Evolutionary conservation across 345 rosid genomes (phyloP), one percentile per base, ranked within the genome.

Genomic region (Salix suchowensis): DNA sequence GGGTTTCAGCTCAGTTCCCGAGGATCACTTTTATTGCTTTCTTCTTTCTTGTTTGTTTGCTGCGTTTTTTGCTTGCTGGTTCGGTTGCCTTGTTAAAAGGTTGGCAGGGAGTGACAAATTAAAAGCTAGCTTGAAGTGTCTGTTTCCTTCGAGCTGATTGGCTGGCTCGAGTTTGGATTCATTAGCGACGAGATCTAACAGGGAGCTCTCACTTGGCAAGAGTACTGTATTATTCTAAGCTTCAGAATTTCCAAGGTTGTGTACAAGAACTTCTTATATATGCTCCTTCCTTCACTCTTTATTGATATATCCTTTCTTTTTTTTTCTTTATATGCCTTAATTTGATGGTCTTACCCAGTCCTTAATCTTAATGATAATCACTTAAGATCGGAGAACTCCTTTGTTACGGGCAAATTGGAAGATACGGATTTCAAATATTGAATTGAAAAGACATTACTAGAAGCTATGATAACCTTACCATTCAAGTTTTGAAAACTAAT

Each of bases 1-100:
- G 64, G 61, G 78, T 55, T 79, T 71, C 67, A 74, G 82, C 82
- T 91, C 94, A 80, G 84, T 88, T 85, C 91, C 91, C 89, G 83
- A 92, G 90, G 87, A 83, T 72, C 52, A 36, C 85, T 85, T 85
- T 78, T 80, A 69, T 42, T 67, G 46, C 79, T 50, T 28, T 67
- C 71, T 44, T 24, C 61, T 69, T 68, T 70, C 76, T 50, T 76
- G 79, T 71, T 60, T 75, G 61, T 78, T 60, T 76, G 37, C 76
- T 67, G 65, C 73, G 65, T 78, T 48, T 54, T 62, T 78, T 82
- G 83, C 79, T 81, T 82, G 82, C 85, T 74, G 76, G 52, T 85
- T 79, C 82, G 66, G 72, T 79, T 68, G 23, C 40, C 50, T 62
- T 80, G 50, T n/a, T 54, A 28, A 37, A 78, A 76, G 70, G 76